phyloP scores from a whole-genome alignment of 2,329 filamentous ascomycete species.

The Calcarisporium arbuscula region DNA sequence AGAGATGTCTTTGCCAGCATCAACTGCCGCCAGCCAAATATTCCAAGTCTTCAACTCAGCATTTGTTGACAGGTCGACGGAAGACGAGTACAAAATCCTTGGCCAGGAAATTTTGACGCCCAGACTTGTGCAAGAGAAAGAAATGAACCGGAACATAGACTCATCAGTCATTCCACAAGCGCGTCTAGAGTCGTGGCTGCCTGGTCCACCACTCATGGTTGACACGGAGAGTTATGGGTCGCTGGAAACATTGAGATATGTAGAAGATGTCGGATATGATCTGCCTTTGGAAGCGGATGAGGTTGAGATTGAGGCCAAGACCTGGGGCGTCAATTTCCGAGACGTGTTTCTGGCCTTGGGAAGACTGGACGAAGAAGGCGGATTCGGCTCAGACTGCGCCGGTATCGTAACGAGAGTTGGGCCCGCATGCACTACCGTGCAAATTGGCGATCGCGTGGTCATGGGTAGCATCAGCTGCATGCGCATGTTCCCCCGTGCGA shows the following conservation, averaged over 20 bases:
- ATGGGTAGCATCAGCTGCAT: constrained; percentile 5
- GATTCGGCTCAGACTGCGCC: constrained; percentile 14
- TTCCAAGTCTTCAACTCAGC: neutral
- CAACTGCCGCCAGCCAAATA: neutral
- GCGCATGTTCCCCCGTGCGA: constrained; percentile 5
- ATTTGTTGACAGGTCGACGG: neutral
- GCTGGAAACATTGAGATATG: constrained; percentile 19
- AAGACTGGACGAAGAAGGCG: constrained; percentile 1
- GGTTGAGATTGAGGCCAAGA: constrained; percentile 17
- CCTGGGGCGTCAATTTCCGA: constrained; percentile 14
- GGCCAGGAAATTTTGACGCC: neutral
- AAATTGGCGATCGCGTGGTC: constrained; percentile 18
- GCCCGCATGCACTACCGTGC: constrained; percentile 1
- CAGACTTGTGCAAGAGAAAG: neutral
- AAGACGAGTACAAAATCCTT: neutral
- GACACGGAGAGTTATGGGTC: constrained; percentile 14
- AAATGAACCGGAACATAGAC: neutral
- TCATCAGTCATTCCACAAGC: constrained; percentile 1
- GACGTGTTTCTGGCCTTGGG: constrained; percentile 15
- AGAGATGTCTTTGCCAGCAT: neutral
- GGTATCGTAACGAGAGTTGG: constrained; percentile 18
- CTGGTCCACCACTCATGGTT: constrained; percentile 12
- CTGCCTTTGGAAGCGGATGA: constrained; percentile 9
- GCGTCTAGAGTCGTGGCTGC: neutral
- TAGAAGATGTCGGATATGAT: constrained; percentile 9